Evolutionary conservation across 1,284 basidiomycete species (phyloP).

Genomic region (Tranzscheliella williamsii): DNA sequence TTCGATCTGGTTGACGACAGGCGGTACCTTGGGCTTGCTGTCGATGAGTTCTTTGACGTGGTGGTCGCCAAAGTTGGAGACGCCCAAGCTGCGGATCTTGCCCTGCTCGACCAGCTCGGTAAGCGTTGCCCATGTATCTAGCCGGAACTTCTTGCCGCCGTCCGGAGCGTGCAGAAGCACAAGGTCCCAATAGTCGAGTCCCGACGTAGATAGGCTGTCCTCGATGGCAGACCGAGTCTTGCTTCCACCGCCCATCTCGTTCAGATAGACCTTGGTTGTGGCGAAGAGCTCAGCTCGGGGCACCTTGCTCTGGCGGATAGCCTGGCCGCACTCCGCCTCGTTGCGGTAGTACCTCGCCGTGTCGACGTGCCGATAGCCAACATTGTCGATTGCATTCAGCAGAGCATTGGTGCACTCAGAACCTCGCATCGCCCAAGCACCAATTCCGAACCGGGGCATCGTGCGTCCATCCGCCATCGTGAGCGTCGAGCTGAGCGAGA

Average conservation of each 20-base stretch:
- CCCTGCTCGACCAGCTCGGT: constrained; percentile 43
- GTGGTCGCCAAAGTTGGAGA: constrained; percentile 61
- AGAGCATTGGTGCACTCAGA: constrained; percentile 15
- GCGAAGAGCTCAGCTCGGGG: constrained; percentile 80
- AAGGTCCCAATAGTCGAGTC: constrained; percentile 69
- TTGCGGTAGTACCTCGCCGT: constrained; percentile 64
- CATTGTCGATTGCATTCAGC: constrained; percentile 23
- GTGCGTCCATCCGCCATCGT: constrained; percentile 25
- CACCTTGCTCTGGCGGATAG: constrained; percentile 72
- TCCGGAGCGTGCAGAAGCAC: constrained; percentile 48
- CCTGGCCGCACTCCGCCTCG: constrained; percentile 82
- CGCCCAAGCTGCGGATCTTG: constrained; percentile 66
- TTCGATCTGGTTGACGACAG: constrained; percentile 52
- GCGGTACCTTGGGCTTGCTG: constrained; percentile 33
- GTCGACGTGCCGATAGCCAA: constrained; percentile 63
- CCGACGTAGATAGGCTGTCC: constrained; percentile 72
- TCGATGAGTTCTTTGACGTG: constrained; percentile 42
- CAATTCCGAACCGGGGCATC: constrained; percentile 39
- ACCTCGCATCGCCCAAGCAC: constrained; percentile 40
- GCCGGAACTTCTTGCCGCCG: constrained; percentile 60
- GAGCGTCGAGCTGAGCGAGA: constrained; percentile 17
- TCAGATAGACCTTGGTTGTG: constrained; percentile 71
- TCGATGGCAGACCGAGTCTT: constrained; percentile 62
- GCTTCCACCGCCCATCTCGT: constrained; percentile 62
- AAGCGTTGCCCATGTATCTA: constrained; percentile 45